Base-by-base conservation (phyloP, 2,329 filamentous ascomycete species). In the Dichotomopilus funicola region DNA sequence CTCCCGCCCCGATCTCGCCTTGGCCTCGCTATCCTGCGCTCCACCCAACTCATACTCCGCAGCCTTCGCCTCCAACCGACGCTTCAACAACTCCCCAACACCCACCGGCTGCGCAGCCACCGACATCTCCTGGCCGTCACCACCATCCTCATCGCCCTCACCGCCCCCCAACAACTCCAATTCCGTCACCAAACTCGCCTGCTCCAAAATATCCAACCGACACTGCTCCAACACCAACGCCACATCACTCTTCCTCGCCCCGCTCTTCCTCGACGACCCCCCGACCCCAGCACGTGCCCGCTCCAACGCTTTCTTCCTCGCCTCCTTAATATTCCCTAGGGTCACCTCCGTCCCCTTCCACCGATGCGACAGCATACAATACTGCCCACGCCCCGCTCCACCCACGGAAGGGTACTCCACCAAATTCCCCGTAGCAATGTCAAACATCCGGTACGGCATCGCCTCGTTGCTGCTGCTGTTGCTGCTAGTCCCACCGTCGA, bases 281-380 rank as follows among this genome's bases (percentile, higher is more conserved):
- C 37, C 37, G 9, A 31, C 44, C 4, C 13, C 40, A 27, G 51
- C 57, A 41, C 53, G 49, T 10, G 48, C 37, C 1, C 56, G 40
- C 33, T 56, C 58, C 11, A 54, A 35, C 5, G 51, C 56, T 31
- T 62, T 62, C 7, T 27, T 53, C 31, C 61, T 59, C 1, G 66
- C 66, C 19, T 63, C 58, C 3, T 43, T 55, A 53, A 71, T 62
- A 55, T 66, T 66, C n/a, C 58, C 53, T 27, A 65, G 65, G 13
- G 61, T 62, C 9, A 71, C 59, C 51, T 70, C 69, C 7, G 51
- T 47, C 2, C 67, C 68, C 58, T 70, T 70, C 68, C 68, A 71
- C 37, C 67, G 66, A 45, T 71, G 68, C 2, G 68, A 70, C 1
- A 71, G 58, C 54, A 71, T 70, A 33, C 67, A 68, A 53, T 71